These are phyloP conservation scores for Diutina scorzettiae DNA, from an alignment of 1,139 yeast genomes.

Conservation along the genomic window DNA sequence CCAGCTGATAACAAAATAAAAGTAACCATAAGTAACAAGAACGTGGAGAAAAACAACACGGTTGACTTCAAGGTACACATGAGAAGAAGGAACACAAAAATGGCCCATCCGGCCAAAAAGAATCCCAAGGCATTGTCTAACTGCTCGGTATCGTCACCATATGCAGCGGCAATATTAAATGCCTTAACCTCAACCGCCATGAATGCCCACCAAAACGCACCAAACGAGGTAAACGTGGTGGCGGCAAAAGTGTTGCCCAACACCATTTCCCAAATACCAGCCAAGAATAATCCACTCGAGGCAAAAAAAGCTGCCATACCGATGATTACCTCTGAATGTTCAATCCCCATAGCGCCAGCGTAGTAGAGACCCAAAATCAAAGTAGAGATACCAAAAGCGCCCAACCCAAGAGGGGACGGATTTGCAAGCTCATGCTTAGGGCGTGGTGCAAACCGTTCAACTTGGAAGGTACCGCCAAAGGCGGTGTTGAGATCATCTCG, in stretches of 20 bases:
- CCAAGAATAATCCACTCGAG: conserved; percentile 1
- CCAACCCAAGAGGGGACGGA: conserved; percentile 5
- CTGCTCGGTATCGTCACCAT: conserved; percentile 16
- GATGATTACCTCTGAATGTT: background rate
- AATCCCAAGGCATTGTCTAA: conserved; percentile 28
- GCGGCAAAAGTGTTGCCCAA: conserved; percentile 26
- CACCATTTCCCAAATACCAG: conserved; percentile 10
- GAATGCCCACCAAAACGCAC: conserved; percentile 28
- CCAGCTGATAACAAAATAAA: conserved; percentile 33
- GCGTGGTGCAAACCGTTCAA: conserved; percentile 1
- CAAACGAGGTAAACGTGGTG: conserved; percentile 23
- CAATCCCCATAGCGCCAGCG: conserved; percentile 3
- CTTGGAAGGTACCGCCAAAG: conserved; percentile 6
- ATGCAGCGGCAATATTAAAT: conserved; percentile 21
- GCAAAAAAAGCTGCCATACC: conserved; percentile 5
- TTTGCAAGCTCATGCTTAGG: conserved; percentile 5
- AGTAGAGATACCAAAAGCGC: conserved; percentile 2
- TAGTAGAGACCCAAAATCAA: conserved; percentile 2
- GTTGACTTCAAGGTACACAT: conserved; percentile 33
- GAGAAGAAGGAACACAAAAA: conserved; percentile 29
- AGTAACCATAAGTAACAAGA: conserved; percentile 25
- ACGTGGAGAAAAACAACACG: conserved; percentile 24
- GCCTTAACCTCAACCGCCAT: conserved; percentile 21
- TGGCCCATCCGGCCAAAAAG: conserved; percentile 32
- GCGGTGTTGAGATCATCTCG: background rate